phyloP scores from a whole-genome alignment of 2,329 filamentous ascomycete genomes.

The Cladosporium velox region DNA sequence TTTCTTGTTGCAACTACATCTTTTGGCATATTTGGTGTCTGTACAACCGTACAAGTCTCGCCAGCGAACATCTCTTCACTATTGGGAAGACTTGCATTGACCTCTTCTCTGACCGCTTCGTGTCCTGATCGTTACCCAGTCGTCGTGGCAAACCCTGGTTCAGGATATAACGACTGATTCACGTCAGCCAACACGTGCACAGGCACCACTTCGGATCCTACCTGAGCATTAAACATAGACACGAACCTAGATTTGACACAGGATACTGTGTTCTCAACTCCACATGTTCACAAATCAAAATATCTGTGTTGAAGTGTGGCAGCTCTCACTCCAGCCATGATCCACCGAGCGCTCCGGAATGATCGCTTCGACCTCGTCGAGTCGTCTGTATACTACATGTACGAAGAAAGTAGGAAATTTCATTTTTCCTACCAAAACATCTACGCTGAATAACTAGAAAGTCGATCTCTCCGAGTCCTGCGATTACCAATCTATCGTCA shows the following conservation, averaged over 20 bases:
- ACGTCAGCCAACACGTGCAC: background rate
- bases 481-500: background rate
- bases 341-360: background rate
- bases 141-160: background rate
- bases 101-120: background rate
- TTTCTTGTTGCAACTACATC: background rate
- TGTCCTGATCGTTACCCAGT: background rate
- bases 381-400: background rate
- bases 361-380: background rate
- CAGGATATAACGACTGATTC: background rate
- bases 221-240: background rate
- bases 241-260: background rate
- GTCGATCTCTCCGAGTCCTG: background rate
- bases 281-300: background rate
- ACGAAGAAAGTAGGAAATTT: background rate
- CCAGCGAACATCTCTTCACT: no score
- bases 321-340: background rate
- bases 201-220: background rate
- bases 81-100: background rate
- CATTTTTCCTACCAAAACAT: background rate
- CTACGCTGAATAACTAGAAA: background rate
- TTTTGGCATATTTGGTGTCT: background rate
- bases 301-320: background rate
- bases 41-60: background rate
- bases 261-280: background rate